Evolutionary conservation across 2,329 filamentous ascomycete genomes (phyloP).

Genomic region (Ceratocystis lukuohia): DNA sequence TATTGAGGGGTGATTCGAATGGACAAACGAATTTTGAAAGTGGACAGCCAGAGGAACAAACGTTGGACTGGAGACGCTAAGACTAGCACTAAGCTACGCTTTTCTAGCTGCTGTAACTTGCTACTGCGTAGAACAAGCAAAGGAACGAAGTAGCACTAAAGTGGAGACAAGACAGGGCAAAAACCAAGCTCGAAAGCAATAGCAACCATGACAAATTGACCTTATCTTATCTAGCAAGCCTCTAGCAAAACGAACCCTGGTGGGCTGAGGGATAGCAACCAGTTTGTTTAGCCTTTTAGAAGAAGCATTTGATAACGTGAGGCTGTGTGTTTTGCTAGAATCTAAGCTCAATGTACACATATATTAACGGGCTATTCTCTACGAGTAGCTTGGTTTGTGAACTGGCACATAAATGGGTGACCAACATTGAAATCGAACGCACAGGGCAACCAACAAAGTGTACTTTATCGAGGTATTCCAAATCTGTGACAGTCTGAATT

Average conservation of each 20-base stretch:
- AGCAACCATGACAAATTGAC: background rate
- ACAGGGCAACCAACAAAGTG: background rate
- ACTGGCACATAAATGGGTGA: background rate
- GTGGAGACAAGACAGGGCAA: background rate
- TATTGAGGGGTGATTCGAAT: constrained; percentile 13
- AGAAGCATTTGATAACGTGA: background rate
- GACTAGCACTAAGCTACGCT: background rate
- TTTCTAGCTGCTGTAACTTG: background rate
- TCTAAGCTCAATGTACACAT: background rate
- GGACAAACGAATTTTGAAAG: constrained; percentile 3
- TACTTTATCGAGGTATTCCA: background rate
- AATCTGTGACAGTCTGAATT: background rate
- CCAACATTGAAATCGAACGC: background rate
- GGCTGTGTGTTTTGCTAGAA: background rate
- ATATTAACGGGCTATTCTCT: background rate
- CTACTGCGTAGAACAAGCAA: background rate
- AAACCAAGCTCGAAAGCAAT: background rate
- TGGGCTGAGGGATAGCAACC: background rate
- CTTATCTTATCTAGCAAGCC: background rate
- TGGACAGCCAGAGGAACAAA: background rate
- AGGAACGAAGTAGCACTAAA: background rate
- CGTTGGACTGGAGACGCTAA: background rate
- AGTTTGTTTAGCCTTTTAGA: background rate
- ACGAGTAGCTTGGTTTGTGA: background rate
- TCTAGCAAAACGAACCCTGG: background rate